phyloP scores from a whole-genome alignment of 1,284 basidiomycete genomes.

The Cryptococcus sp. region DNA sequence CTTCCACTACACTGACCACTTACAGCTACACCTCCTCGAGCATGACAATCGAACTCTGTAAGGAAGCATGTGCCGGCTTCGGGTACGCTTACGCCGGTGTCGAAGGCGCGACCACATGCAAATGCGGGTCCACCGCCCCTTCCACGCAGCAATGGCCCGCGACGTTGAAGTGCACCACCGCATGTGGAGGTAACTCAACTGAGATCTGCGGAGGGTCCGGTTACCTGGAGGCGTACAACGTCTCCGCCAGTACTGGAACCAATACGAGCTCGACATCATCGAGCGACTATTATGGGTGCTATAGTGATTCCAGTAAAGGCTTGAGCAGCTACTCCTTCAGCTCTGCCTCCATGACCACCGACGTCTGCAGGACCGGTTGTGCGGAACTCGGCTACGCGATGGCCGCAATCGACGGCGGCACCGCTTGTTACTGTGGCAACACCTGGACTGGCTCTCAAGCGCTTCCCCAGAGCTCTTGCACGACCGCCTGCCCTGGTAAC shows the following conservation, averaged over 20 bases:
- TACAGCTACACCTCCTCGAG: neutral
- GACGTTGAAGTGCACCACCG: slow-evolving; percentile 12
- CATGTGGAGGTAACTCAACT: slow-evolving; percentile 22
- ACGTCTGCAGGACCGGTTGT: neutral
- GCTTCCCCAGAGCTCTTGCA: neutral
- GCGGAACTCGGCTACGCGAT: neutral
- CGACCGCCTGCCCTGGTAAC: neutral
- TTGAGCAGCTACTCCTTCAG: neutral
- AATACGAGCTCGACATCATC: neutral
- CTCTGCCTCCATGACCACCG: neutral
- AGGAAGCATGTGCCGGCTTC: neutral
- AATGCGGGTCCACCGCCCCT: neutral
- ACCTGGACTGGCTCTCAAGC: slow-evolving; percentile 12
- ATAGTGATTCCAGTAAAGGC: too few species aligned
- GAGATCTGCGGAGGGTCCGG: slow-evolving; percentile 24
- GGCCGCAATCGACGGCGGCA: neutral
- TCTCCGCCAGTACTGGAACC: neutral
- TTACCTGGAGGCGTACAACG: slow-evolving; percentile 3
- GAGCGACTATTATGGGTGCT: neutral
- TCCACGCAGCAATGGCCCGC: slow-evolving; percentile 6
- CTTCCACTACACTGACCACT: neutral
- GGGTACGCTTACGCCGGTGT: neutral
- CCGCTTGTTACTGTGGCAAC: slow-evolving; percentile 10
- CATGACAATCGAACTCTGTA: slow-evolving; percentile 18
- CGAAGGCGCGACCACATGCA: neutral